These are phyloP conservation scores for Punica granatum DNA, from an alignment of 345 rosid genomes.

Conservation along the genomic window DNA sequence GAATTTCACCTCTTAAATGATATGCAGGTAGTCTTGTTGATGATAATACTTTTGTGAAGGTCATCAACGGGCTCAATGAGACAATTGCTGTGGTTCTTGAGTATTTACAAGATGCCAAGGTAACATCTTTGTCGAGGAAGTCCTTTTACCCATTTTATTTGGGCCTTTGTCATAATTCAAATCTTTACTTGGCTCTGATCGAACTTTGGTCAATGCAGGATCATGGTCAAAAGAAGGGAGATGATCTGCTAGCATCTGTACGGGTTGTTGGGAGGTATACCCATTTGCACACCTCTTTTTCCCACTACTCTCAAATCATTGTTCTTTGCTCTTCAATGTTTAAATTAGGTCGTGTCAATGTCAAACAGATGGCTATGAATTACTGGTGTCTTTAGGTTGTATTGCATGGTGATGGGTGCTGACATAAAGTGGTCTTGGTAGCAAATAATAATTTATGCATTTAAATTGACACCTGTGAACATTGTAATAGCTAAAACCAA, in stretches of 20 bases:
- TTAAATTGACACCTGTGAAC: not conserved
- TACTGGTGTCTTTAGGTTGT: not conserved
- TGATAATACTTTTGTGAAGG: slow-evolving; percentile 41
- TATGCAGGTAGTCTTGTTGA: slow-evolving; percentile 36
- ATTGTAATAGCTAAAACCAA: too few species aligned
- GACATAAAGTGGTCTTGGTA: not conserved
- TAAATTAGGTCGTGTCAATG: not conserved
- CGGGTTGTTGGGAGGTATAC: slow-evolving; percentile 74
- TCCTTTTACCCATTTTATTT: not conserved
- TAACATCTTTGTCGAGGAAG: slow-evolving; percentile 9
- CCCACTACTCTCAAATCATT: not conserved
- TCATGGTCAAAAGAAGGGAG: slow-evolving; percentile 66
- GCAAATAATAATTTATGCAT: not conserved
- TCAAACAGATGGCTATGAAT: not conserved
- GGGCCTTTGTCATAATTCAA: not conserved
- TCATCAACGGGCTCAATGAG: slow-evolving; percentile 64
- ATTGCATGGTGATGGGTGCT: not conserved
- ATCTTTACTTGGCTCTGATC: not conserved
- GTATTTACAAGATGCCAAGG: slow-evolving; percentile 86
- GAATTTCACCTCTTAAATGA: not conserved
- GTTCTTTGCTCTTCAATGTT: not conserved
- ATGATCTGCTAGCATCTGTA: slow-evolving; percentile 91
- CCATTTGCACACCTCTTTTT: slow-evolving; percentile 4
- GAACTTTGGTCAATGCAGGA: slow-evolving; percentile 35
- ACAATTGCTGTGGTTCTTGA: slow-evolving; percentile 59